Evolutionary conservation across 176 grass and related monocot genomes (phyloP).

Genomic region (Rhipidocladum racemiflorum): DNA sequence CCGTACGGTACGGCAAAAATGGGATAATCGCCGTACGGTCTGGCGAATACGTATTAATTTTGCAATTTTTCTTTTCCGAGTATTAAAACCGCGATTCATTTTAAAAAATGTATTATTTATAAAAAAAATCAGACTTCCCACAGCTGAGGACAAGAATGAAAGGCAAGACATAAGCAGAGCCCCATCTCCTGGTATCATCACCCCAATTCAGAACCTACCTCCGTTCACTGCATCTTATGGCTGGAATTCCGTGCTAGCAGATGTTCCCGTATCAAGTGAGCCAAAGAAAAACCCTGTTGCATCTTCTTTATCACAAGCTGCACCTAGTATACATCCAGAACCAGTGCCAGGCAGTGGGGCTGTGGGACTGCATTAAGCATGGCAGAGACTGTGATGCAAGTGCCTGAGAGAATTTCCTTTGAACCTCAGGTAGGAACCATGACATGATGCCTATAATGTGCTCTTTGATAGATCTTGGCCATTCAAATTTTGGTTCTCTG

Average conservation of each 20-base stretch:
- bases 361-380: constrained; percentile 55
- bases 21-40: no score
- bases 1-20: no score
- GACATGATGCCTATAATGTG: constrained; percentile 15
- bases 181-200: constrained; percentile 48
- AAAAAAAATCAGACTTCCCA: no score
- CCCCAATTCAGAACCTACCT: constrained; percentile 55
- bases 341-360: constrained; percentile 28
- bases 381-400: constrained; percentile 69
- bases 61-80: no score
- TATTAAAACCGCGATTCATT: no score
- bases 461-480: background rate
- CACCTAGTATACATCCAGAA: constrained; percentile 36
- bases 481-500: constrained; percentile 8
- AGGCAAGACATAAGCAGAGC: constrained; percentile 38
- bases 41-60: no score
- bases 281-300: constrained; percentile 29
- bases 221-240: constrained; percentile 31
- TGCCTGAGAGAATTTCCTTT: constrained; percentile 45
- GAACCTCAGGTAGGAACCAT: constrained; percentile 50
- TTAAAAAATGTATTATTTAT: no score
- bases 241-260: constrained; percentile 58
- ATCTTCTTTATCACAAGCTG: constrained; percentile 29
- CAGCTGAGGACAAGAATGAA: constrained; percentile 58
- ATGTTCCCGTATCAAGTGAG: constrained; percentile 43